A percentile compares a stretch with the other conserved stretches of the same genome.
Evolutionary conservation across 305 asterid genomes (phyloP).

Genomic region (Petunia hybrid): DNA sequence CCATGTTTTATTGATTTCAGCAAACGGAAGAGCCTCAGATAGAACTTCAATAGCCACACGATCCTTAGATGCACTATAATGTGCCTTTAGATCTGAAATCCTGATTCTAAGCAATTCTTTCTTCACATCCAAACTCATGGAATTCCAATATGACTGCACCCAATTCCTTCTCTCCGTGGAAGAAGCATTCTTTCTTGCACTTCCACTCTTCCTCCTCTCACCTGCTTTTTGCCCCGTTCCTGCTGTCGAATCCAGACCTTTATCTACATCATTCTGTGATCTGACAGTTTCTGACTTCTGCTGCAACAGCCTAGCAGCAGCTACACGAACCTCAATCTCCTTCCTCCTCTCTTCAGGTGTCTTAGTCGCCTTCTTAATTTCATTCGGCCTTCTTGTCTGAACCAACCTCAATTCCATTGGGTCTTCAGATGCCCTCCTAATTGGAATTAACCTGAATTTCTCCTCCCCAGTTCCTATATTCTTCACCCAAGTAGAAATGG

Average conservation of each 20-base stretch:
- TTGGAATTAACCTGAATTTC: conserved; percentile 82
- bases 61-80: conserved; percentile 72
- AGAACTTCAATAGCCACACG: conserved; percentile 55
- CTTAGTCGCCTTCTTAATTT: conserved; percentile 88
- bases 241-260: conserved; percentile 62
- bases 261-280: conserved; percentile 63
- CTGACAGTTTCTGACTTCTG: conserved; percentile 68
- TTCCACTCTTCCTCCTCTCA: conserved; percentile 77
- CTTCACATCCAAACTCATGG: conserved; percentile 68
- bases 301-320: conserved; percentile 92
- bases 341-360: conserved; percentile 90
- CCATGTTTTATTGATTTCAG: conserved; percentile 69
- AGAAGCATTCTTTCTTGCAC: conserved; percentile 59
- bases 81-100: conserved; percentile 67
- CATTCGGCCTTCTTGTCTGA: conserved; percentile 83
- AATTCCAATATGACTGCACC: conserved; percentile 81
- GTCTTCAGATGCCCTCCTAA: conserved; percentile 82
- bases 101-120: conserved; percentile 66
- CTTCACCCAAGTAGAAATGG: conserved; percentile 91
- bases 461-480: conserved; percentile 85
- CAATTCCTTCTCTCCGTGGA: conserved; percentile 78
- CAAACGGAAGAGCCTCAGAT: conserved; percentile 74
- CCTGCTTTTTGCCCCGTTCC: conserved; percentile 63
- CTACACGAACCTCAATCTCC: conserved; percentile 93
- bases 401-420: conserved; percentile 81